Conservation (phyloP, 202 grass and related monocot genomes). For the Hordeum pubiflorum region DNA sequence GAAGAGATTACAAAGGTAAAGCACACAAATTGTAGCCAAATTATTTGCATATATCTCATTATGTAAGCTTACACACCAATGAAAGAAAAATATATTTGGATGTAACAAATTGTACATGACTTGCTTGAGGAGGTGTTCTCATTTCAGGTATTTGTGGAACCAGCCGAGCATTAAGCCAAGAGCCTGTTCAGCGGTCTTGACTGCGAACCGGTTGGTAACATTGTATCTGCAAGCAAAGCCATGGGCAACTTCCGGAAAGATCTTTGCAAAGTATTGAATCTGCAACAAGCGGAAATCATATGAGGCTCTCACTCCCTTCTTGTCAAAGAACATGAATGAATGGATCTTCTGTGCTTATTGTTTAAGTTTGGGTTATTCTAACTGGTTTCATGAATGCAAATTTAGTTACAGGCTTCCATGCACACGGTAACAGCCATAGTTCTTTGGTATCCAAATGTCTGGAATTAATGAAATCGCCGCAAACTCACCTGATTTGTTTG, state of each 20-base stretch:
- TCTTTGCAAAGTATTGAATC: conserved; percentile 30
- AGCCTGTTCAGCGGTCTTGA: conserved; percentile 24
- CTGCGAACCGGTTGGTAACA: conserved; percentile 13
- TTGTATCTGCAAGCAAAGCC: conserved; percentile 46
- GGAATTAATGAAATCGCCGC: too few species aligned
- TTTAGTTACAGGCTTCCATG: background rate
- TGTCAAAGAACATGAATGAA: background rate
- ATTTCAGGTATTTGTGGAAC: conserved; percentile 29
- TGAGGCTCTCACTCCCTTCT: background rate
- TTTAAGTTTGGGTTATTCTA: background rate
- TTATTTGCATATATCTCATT: background rate
- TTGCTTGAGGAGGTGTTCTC: background rate
- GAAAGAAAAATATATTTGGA: background rate
- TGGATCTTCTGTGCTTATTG: background rate
- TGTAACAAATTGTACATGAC: background rate
- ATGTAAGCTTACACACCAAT: background rate
- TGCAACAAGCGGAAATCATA: background rate
- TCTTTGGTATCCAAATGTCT: background rate
- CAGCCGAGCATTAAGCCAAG: conserved; percentile 37
- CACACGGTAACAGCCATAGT: background rate
- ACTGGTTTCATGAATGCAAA: background rate
- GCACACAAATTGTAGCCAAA: background rate
- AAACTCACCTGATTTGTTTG: conserved; percentile 3
- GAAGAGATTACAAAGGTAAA: background rate
- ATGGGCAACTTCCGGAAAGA: conserved; percentile 26